A percentile compares a stretch with the other conserved stretches of the same genome.
Conservation (phyloP, 1,139 yeast species). For the Magnusiomyces suaveolens region DNA sequence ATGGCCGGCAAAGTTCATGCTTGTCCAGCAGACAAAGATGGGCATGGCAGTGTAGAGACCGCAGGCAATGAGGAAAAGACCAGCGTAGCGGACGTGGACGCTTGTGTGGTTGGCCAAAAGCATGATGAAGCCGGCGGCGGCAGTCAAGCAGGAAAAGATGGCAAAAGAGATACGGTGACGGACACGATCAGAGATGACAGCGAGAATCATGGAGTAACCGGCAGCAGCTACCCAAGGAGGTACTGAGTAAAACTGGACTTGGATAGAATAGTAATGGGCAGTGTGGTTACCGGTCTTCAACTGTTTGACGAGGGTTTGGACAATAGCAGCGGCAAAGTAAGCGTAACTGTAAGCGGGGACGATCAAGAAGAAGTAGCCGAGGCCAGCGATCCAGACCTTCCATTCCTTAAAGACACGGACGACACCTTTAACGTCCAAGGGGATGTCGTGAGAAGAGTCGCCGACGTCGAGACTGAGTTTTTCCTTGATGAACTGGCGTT, state of each 20-base stretch:
- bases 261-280: constrained; percentile 46
- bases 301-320: constrained; percentile 34
- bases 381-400: constrained; percentile 47
- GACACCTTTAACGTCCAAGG: constrained; percentile 28
- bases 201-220: constrained; percentile 43
- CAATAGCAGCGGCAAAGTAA: constrained; percentile 58
- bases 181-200: constrained; percentile 37
- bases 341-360: constrained; percentile 67
- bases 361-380: constrained; percentile 53
- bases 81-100: constrained; percentile 48
- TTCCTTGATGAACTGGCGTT: constrained; percentile 34
- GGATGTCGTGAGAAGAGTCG: constrained; percentile 33
- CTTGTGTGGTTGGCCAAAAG: constrained; percentile 32
- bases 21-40: constrained; percentile 60
- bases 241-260: constrained; percentile 57
- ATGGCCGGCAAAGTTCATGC: constrained; percentile 62
- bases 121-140: constrained; percentile 49
- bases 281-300: not conserved
- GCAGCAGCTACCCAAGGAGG: constrained; percentile 66
- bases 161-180: constrained; percentile 44
- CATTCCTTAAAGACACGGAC: constrained; percentile 32
- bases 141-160: constrained; percentile 35
- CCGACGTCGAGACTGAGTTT: constrained; percentile 40
- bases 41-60: constrained; percentile 75
- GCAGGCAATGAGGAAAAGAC: constrained; percentile 55